A percentile compares a stretch with the other conserved stretches of the same genome.
These are phyloP conservation scores for Penicillium hesseltinei DNA, from an alignment of 2,329 filamentous ascomycete species.

Conservation along the genomic window DNA sequence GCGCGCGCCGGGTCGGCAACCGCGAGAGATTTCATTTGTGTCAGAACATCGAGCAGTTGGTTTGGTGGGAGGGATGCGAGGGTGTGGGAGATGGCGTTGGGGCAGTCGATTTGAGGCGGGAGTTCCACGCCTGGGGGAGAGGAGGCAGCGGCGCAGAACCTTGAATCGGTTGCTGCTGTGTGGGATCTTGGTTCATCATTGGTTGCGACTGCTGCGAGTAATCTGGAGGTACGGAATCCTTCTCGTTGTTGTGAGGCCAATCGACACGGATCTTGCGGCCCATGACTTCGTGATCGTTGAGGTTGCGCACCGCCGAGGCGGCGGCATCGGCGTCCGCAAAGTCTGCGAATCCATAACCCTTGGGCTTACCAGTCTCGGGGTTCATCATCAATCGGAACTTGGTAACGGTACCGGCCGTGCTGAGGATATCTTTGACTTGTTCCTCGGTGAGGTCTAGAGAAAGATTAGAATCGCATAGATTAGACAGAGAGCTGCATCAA, in stretches of 20 bases:
- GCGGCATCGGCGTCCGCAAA: slow-evolving; percentile 91
- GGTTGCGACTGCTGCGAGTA: slow-evolving; percentile 45
- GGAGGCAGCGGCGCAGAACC: slow-evolving; percentile 65
- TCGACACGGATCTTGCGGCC: slow-evolving; percentile 91
- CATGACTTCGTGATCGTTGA: slow-evolving; percentile 95
- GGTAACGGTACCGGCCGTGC: slow-evolving; percentile 81
- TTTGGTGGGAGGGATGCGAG: slow-evolving; percentile 80
- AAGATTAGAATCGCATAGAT: slow-evolving; percentile 16
- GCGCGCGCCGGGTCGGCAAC: slow-evolving; percentile 77
- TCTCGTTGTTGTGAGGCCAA: slow-evolving; percentile 88
- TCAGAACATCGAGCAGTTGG: slow-evolving; percentile 88
- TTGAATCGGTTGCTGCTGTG: slow-evolving; percentile 37
- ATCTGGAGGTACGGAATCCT: slow-evolving; percentile 59
- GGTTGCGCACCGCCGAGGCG: slow-evolving; percentile 87
- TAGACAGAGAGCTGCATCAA: slow-evolving; percentile 27
- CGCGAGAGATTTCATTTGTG: slow-evolving; percentile 91
- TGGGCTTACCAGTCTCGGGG: slow-evolving; percentile 88
- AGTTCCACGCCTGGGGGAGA: slow-evolving; percentile 79
- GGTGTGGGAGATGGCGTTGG: slow-evolving; percentile 89
- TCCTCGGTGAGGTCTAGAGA: slow-evolving; percentile 86
- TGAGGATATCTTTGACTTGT: slow-evolving; percentile 91
- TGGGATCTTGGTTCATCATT: slow-evolving; percentile 36
- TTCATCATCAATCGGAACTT: slow-evolving; percentile 95
- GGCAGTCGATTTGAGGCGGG: slow-evolving; percentile 75
- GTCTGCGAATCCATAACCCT: slow-evolving; percentile 95